A percentile compares a stretch with the other conserved stretches of the same genome.
Conservation (phyloP, 2,329 filamentous ascomycete genomes). For the Pseudogymnoascus sp. region DNA sequence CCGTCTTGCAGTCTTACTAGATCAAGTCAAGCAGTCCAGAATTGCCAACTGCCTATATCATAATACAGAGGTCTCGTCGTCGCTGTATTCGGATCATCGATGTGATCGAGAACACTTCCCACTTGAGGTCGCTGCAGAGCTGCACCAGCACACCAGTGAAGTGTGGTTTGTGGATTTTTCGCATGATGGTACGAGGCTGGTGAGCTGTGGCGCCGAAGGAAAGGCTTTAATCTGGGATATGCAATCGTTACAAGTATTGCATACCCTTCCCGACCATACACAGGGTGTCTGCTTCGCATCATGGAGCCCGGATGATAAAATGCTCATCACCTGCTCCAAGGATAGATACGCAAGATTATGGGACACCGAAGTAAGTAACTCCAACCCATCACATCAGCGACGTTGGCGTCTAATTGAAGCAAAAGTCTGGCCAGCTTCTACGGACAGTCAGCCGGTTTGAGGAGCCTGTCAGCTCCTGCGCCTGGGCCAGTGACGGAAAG, state of each 20-base stretch:
- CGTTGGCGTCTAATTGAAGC: background rate
- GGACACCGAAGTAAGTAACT: constrained; percentile 53
- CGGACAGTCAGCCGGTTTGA: constrained; percentile 60
- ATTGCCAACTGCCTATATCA: constrained; percentile 82
- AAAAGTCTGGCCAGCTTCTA: constrained; percentile 54
- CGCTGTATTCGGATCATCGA: constrained; percentile 78
- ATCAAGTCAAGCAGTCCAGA: constrained; percentile 77
- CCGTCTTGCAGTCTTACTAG: constrained; percentile 69
- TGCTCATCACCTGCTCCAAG: constrained; percentile 74
- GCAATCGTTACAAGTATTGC: constrained; percentile 54
- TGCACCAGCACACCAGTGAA: constrained; percentile 68
- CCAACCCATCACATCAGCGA: background rate
- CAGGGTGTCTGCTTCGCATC: constrained; percentile 68
- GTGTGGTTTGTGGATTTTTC: constrained; percentile 92
- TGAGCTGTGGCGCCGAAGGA: constrained; percentile 70
- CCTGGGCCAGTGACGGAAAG: constrained; percentile 74
- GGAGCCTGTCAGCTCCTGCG: constrained; percentile 81
- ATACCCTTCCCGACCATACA: constrained; percentile 56
- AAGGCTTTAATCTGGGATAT: constrained; percentile 78
- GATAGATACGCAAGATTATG: constrained; percentile 69
- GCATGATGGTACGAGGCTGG: constrained; percentile 72
- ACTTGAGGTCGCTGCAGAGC: constrained; percentile 57
- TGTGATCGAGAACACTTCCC: constrained; percentile 80
- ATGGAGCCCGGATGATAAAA: constrained; percentile 87
- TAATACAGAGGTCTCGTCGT: constrained; percentile 69